A percentile compares a stretch with the other conserved stretches of the same genome.
Evolutionary conservation across 2,329 filamentous ascomycete species (phyloP).

Genomic region (Didymella segeticola): DNA sequence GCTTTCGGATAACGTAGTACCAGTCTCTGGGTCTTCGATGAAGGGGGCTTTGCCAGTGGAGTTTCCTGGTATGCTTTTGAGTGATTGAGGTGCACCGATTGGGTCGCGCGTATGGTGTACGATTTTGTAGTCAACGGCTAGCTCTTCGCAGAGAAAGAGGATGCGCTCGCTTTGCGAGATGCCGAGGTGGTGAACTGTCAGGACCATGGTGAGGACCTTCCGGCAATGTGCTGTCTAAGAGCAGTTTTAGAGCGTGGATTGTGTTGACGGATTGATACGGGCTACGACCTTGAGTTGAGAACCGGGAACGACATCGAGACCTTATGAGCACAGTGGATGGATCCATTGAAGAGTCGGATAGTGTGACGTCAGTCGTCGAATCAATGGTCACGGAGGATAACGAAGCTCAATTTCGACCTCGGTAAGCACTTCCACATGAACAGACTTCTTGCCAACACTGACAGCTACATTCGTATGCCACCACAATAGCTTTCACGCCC

Average conservation of each 20-base stretch:
- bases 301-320: neutral
- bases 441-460: neutral
- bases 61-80: slow-evolving; percentile 24
- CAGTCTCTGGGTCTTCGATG: slow-evolving; percentile 60
- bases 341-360: neutral
- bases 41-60: slow-evolving; percentile 63
- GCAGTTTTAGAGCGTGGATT: neutral
- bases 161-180: slow-evolving; percentile 67
- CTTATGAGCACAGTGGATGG: neutral
- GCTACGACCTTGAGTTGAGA: neutral
- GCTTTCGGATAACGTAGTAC: slow-evolving; percentile 60
- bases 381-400: slow-evolving; percentile 1
- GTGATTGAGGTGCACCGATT: slow-evolving; percentile 29
- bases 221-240: no score
- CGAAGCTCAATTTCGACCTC: slow-evolving; percentile 1
- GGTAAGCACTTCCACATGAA: neutral
- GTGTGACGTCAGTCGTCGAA: slow-evolving; percentile 16
- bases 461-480: neutral
- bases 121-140: slow-evolving; percentile 60
- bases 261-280: neutral
- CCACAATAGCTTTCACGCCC: slow-evolving; percentile 3
- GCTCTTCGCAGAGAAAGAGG: slow-evolving; percentile 68
- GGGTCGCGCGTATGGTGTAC: slow-evolving; percentile 55
- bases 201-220: slow-evolving; percentile 18
- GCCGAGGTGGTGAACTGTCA: slow-evolving; percentile 36